A percentile compares a stretch with the other conserved stretches of the same genome.
Evolutionary conservation across 768 basidiomycete species (phyloP).

Genomic region (Lepiota brunneoincarnata): DNA sequence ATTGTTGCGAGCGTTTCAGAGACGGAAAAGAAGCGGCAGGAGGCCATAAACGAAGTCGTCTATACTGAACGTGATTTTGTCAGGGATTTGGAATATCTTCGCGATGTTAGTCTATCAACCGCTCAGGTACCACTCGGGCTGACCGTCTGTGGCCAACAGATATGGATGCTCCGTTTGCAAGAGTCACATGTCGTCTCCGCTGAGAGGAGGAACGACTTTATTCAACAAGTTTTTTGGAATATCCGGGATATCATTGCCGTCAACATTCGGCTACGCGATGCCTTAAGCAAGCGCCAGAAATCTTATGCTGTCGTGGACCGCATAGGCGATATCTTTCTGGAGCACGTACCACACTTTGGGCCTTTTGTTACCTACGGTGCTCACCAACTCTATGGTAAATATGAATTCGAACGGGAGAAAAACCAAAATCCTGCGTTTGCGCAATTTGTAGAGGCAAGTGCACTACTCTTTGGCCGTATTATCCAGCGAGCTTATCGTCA

Average conservation of each 20-base stretch:
- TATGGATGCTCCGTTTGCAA: slow-evolving; percentile 87
- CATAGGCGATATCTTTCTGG: slow-evolving; percentile 89
- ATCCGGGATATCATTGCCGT: slow-evolving; percentile 90
- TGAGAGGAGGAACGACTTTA: slow-evolving; percentile 76
- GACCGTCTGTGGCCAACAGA: slow-evolving; percentile 37
- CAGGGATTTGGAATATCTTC: slow-evolving; percentile 94
- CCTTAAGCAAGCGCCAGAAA: slow-evolving; percentile 93
- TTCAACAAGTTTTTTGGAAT: slow-evolving; percentile 98
- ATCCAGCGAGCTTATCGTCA: background rate
- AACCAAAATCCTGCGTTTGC: slow-evolving; percentile 88
- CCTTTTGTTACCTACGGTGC: slow-evolving; percentile 96
- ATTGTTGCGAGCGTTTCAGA: slow-evolving; percentile 91
- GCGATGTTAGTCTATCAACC: slow-evolving; percentile 62
- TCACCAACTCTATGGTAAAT: slow-evolving; percentile 97
- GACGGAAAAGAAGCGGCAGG: slow-evolving; percentile 91
- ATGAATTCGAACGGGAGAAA: slow-evolving; percentile 99
- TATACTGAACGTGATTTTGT: slow-evolving; percentile 98
- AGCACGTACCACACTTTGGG: slow-evolving; percentile 80
- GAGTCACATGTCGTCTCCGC: slow-evolving; percentile 74
- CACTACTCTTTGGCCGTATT: background rate
- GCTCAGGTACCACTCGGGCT: slow-evolving; percentile 3
- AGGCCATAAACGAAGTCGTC: slow-evolving; percentile 96
- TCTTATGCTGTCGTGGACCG: slow-evolving; percentile 89
- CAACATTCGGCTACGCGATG: slow-evolving; percentile 88
- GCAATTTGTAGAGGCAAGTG: slow-evolving; percentile 88